Evolutionary conservation across 257 asterid species (phyloP), one percentile per base, ranked within the genome.

Genomic region (Jacaranda mimosifolia): DNA sequence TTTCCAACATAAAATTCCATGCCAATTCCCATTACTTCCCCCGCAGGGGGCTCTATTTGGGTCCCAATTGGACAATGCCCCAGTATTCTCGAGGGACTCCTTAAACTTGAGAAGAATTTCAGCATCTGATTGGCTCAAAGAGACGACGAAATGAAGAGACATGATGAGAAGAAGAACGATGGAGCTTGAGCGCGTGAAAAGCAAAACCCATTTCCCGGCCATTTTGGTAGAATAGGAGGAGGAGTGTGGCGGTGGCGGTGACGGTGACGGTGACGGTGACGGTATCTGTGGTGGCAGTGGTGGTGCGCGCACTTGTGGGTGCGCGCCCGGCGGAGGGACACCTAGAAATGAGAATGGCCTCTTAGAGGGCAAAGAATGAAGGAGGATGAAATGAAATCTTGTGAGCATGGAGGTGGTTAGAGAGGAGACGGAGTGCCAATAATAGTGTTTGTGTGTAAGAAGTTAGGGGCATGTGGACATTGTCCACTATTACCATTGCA

Each of bases 211-310:
- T 9, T 67, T 75, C 9, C 36, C 21, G 62, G 64, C 70, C 87
- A 84, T 85, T 35, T 52, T 14, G n/a, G 71, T 68, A 43, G 12
- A 13, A 45, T 40, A 4, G 65, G 68, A 18, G 0, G 57, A 12
- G 4, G 43, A 59, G 32, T 67, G 55, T 56, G n/a, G 21, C 15
- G 21, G 35, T 17, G 70, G 70, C 55, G 9, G 12, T 49, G 65
- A 62, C 35, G 17, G 55, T 38, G 58, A 78, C 35, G 58, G 83
- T 64, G 32, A 2, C 32, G 83, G 87, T 79, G 87, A 85, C 87
- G 86, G 80, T 88, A 83, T 87, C 71, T 70, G 74, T 0, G 36
- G 39, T 87, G 79, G 90, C 86, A 13, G 86, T 87, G 57, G 18
- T 18, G 18, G 13, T n/a, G n/a, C n/a, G n/a, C n/a, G n/a, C n/a